Evolutionary conservation across 345 rosid genomes (phyloP), one percentile per base, ranked within the genome.

Genomic region (Camelina hispida): DNA sequence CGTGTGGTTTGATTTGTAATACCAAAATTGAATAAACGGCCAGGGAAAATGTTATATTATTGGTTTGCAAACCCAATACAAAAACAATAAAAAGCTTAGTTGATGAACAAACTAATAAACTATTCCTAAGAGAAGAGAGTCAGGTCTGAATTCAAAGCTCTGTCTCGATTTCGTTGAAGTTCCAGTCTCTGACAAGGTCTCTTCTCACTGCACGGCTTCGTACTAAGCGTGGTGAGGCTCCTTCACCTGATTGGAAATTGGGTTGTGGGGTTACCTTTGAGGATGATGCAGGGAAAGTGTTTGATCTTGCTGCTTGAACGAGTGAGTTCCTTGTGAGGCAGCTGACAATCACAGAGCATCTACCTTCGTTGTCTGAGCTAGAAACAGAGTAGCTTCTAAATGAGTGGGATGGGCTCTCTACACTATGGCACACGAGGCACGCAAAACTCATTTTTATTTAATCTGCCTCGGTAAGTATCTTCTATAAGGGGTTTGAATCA

Each of bases 141-240:
- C 50, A 34, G 50, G 58, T 65, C n/a, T 23, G 17, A 30, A n/a
- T 48, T 83, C 87, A 91, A 66, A 80, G 84, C 77, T 82, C 86
- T 73, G 84, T 65, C 38, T 62, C 85, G 7, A 47, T 84, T 84
- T 87, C 89, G 7, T 87, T 90, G 10, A 94, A 94, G 81, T 94
- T 91, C 98, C 98, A 94, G 85, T 94, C 96, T 82, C 96, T 86
- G 60, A 88, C 97, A 52, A 94, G 57, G 82, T 94, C 98, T 82
- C 98, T 88, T 73, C 91, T 85, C 63, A 94, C 90, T 0, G 98
- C 98, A 54, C 76, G 86, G 80, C 98, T 94, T 14, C 96, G 84
- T 48, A 94, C 97, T 37, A 94, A 82, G 53, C 96, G 76, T 23
- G 98, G 98, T 0, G 96, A 59, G 17, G 93, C 91, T 54, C 79